A percentile compares a stretch with the other conserved stretches of the same genome.
Evolutionary conservation across 1,139 yeast species (phyloP).

Genomic region (Debaryomyces nepalensis): DNA sequence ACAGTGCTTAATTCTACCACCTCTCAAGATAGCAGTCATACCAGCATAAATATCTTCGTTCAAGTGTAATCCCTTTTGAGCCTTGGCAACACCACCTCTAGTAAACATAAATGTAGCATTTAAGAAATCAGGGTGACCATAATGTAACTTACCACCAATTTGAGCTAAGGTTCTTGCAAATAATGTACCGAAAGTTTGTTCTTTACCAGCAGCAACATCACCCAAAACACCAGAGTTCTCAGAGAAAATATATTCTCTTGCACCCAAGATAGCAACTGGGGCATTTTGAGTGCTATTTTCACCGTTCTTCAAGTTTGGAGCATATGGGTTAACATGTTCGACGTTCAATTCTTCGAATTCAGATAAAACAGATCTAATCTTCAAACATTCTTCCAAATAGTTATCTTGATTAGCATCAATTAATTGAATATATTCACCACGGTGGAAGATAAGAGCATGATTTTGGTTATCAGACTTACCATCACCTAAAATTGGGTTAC

Average conservation of each 20-base stretch:
- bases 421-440: conserved; percentile 98
- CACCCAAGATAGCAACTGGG: conserved; percentile 99
- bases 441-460: conserved; percentile 93
- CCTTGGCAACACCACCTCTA: conserved; percentile 99
- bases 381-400: conserved; percentile 96
- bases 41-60: conserved; percentile 99
- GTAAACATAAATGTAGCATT: conserved; percentile 94
- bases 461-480: conserved; percentile 99
- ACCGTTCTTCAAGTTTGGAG: conserved; percentile 56
- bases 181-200: conserved; percentile 98
- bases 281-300: conserved; percentile 47
- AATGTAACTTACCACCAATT: conserved; percentile 98
- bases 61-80: conserved; percentile 97
- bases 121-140: conserved; percentile 99
- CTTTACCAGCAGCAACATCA: conserved; percentile 99
- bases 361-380: conserved; percentile 95
- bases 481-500: conserved; percentile 98
- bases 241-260: conserved; percentile 98
- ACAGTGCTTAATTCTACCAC: conserved; percentile 99
- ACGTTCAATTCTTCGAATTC: conserved; percentile 95
- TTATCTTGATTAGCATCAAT: conserved; percentile 99
- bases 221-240: conserved; percentile 98
- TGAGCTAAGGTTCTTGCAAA: conserved; percentile 98
- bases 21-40: conserved; percentile 96
- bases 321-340: conserved; percentile 83